Evolutionary conservation across 1,284 basidiomycete genomes (phyloP), one percentile per base, ranked within the genome.

Genomic region (Ustilago nuda): DNA sequence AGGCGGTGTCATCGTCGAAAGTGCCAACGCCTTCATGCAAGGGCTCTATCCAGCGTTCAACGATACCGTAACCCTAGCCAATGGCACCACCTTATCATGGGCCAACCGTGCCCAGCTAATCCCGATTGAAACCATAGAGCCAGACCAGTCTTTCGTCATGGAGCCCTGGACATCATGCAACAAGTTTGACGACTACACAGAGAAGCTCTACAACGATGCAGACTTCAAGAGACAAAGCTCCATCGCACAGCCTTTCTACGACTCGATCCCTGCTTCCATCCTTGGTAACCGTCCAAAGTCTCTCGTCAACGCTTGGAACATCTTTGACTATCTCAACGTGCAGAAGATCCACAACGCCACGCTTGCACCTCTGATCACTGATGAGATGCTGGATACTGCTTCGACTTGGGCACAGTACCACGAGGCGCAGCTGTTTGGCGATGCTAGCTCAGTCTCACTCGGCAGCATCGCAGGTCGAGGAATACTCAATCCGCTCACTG

Each of bases 381-480:
- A 67, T 30, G 57, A 74, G 7, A 67, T 61, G 55, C 60, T 79
- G 8, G 36, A 37, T 3, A 71, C 72, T 15, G 80, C 82, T 7
- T 46, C 68, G 15, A 65, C 87, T 68, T 89, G 90, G 75, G 93
- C 92, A 32, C 88, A 94, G 87, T 92, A 89, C 87, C 93, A 94
- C 86, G 92, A 94, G 86, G 88, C 89, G 67, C 90, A 89, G n/a
- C 85, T 93, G 76, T 94, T 94, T 87, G 90, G 91, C 11, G 90
- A 91, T 74, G 76, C 87, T 2, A 86, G 89, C 4, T 88, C 90
- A 39, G 88, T 86, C 55, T 91, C 91, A 56, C 89, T 94, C 80
- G 92, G 92, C 33, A 94, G 94, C 88, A 92, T 94, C 81, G 92
- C 93, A 73, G 92, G 92, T 36, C 91, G 92, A 72, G 92, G 92